Base-by-base conservation (phyloP, 2,329 filamentous ascomycete species). In the Mycosphaerella arachidis region DNA sequence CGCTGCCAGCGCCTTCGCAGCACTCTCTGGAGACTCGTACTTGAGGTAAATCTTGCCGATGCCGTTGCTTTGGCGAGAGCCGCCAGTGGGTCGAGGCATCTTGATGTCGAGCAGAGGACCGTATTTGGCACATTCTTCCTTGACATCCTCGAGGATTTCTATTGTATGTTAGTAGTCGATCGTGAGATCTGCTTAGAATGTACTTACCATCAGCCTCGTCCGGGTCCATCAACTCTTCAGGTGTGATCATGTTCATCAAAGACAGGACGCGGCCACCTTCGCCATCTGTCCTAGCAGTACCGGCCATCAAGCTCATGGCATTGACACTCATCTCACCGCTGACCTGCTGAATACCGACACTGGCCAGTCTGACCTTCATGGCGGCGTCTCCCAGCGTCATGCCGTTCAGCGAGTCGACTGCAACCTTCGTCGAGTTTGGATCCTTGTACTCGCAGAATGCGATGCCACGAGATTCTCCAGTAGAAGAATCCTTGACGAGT, bases 11-110 rank as follows among this genome's bases (percentile, higher is more conserved):
- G 94, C 95, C 71, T 90, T 92, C 63, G 89, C 88, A 20, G 93
- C 90, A 8, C 87, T 86, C 54, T 92, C 91, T 2, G 84, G 79
- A 3, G 81, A 84, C 65, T 94, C 90, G 72, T 91, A 99, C 75
- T 97, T 97, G 79, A 99, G 88, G 73, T 88, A 99, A 67, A 99
- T 97, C 82, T 97, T 99, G 73, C 94, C 94, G 24, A 99, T 92
- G 51, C 94, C 94, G 31, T 91, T 85, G 24, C 88, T 90, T 73
- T 94, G 89, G 68, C 92, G 86, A 74, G 87, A 90, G 53, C 90
- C 91, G 68, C 90, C 90, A 24, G 85, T 86, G 1, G 94, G 93
- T 61, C 94, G 85, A 4, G 94, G 94, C 60, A 99, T 88, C 80
- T 99, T 99, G 76, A 97, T 80, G n/a, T 92, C 90, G 46, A 92